Evolutionary conservation across 371 early-diverging fungal species (phyloP), one percentile per base, ranked within the genome.

Genomic region (Saksenaea oblongispora): DNA sequence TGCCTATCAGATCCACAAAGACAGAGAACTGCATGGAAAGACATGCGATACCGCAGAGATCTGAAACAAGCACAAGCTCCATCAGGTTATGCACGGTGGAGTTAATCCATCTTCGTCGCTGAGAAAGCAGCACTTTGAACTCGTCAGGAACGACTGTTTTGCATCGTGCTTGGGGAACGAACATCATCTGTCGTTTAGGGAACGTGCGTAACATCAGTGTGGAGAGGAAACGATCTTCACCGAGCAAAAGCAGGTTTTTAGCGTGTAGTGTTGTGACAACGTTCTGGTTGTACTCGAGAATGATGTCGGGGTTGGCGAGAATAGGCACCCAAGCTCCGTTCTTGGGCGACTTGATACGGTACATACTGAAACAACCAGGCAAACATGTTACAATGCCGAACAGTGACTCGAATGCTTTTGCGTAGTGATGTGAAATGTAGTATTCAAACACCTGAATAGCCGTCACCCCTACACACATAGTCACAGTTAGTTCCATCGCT

Each of bases 321-420:
- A 98, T 80, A 1, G 97, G 97, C 2, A 92, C 89, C 80, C 80
- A 87, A 11, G 82, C 76, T 15, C 94, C 95, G 55, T 91, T 77
- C 67, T 90, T 87, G 64, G 87, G 89, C 0, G 89, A 80, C 68
- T 91, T 91, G 61, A 95, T 88, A 54, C 94, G 84, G 72, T 92
- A 95, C 92, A 94, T 92, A 72, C 89, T 92, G 82, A 95, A 94
- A 70, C 96, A 99, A 22, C 99, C 99, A 3, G 99, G 99, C 51
- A 99, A 79, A 82, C 99, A 99, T 1, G 99, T 97, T 18, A 99
- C 98, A 67, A 95, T 95, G 62, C 99, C 99, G 85, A 97, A 98
- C n/a, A 96, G 83, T 31, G 91, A 89, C 74, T 98, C 99, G 73
- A 97, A 98, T 0, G 93, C 91, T 71, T 98, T 98, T 44, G 89